phyloP scores from a whole-genome alignment of 306 rosid species.

The Pyrus bretschneideri region DNA sequence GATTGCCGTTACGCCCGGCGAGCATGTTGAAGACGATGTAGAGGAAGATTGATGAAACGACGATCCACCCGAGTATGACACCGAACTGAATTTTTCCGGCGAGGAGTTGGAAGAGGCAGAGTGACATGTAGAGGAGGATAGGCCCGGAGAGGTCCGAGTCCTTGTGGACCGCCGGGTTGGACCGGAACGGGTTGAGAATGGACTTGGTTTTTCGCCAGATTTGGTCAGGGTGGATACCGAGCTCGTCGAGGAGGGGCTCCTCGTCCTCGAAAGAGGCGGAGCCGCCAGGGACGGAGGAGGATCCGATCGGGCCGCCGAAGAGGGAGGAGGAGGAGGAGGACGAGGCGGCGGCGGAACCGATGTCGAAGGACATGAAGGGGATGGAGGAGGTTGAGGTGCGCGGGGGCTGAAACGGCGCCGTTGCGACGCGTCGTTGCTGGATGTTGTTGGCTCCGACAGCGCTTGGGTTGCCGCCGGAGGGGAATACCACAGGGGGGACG shows the following conservation, averaged over 20 bases:
- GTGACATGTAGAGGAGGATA: conserved; percentile 72
- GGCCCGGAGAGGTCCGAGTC: conserved; percentile 95
- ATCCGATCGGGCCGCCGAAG: conserved; percentile 47
- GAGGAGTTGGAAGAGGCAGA: conserved; percentile 87
- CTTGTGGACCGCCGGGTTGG: conserved; percentile 59
- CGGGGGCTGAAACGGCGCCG: conserved; percentile 82
- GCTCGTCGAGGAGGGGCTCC: conserved; percentile 92
- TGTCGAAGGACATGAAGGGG: conserved; percentile 94
- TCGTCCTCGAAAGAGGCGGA: conserved; percentile 68
- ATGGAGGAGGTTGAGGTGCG: conserved; percentile 55
- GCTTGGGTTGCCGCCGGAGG: conserved; percentile 59
- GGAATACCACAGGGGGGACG: conserved; percentile 86
- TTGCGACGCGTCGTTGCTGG: conserved; percentile 65
- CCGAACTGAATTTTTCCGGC: conserved; percentile 96
- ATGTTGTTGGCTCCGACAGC: conserved; percentile 26
- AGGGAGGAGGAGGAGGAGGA: conserved; percentile 52
- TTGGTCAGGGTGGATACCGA: conserved; percentile 93
- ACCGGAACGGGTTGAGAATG: conserved; percentile 72
- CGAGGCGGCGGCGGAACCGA: conserved; percentile 71
- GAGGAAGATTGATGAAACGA: conserved; percentile 78
- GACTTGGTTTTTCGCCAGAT: conserved; percentile 88
- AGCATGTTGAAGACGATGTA: conserved; percentile 92
- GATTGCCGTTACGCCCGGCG: conserved; percentile 81
- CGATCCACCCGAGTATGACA: conserved; percentile 93
- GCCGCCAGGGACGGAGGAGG: conserved; percentile 21